Conservation (phyloP, 352 stramenopile genomes). For the Globisporangium spiculum region DNA sequence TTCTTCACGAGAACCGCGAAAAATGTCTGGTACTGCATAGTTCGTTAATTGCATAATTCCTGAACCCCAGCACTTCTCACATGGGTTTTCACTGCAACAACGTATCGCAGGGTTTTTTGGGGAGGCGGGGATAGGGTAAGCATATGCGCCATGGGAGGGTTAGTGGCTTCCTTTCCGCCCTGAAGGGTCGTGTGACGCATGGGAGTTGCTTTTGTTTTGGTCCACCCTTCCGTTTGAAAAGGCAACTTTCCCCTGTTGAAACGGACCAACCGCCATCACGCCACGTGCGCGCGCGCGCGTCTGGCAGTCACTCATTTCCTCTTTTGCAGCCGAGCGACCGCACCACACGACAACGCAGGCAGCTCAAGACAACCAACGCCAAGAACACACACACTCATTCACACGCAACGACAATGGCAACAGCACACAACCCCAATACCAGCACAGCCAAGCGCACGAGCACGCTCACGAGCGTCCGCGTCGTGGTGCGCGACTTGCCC, state of each 20-base stretch:
- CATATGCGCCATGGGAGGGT: neutral
- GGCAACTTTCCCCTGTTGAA: neutral
- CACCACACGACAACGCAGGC: neutral
- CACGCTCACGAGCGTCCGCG: slow-evolving; percentile 40
- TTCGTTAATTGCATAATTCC: neutral
- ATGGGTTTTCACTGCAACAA: neutral
- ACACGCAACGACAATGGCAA: neutral
- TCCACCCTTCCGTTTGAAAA: neutral
- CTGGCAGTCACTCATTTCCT: neutral
- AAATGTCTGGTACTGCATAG: neutral
- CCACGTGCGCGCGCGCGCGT: neutral
- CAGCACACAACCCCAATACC: neutral
- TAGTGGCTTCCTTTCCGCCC: neutral
- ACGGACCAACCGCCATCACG: neutral
- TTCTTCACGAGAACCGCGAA: neutral
- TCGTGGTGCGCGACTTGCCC: slow-evolving; percentile 31
- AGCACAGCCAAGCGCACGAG: slow-evolving; percentile 8
- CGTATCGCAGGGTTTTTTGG: neutral
- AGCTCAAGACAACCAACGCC: neutral
- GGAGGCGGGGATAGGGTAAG: neutral
- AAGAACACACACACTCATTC: too few species aligned
- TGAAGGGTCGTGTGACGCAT: neutral
- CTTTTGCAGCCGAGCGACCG: neutral
- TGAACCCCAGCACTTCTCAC: neutral
- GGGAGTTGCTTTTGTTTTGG: neutral